Evolutionary conservation across 169 alveolate species (phyloP).

Genomic region (Sarcocystis neurona): DNA sequence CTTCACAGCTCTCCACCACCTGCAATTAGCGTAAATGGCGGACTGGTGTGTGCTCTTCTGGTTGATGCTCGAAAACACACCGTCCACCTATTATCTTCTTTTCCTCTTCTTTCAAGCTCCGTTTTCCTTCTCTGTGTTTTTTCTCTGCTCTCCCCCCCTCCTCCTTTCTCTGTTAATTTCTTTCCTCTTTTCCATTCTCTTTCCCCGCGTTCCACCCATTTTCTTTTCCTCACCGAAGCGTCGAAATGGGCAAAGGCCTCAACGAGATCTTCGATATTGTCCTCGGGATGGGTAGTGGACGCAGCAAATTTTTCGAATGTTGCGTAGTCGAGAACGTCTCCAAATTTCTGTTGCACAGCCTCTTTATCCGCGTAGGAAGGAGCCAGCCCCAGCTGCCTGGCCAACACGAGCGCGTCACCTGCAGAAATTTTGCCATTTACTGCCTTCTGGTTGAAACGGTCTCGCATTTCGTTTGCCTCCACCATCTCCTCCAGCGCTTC

Average conservation of each 20-base stretch:
- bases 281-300: conserved; percentile 72
- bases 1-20: no score
- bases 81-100: no score
- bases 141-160: no score
- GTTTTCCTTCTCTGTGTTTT: no score
- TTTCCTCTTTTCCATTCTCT: no score
- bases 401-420: conserved; percentile 46
- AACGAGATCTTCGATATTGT: conserved; percentile 70
- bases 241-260: conserved; percentile 73
- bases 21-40: no score
- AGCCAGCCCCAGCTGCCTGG: conserved; percentile 74
- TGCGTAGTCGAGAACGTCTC: conserved; percentile 68
- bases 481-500: conserved; percentile 75
- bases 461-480: conserved; percentile 67
- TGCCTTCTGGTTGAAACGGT: conserved; percentile 67
- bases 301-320: conserved; percentile 70
- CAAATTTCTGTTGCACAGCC: conserved; percentile 65
- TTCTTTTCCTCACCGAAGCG: no score
- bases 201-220: no score
- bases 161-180: no score
- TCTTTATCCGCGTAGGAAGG: conserved; percentile 74
- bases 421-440: conserved; percentile 61
- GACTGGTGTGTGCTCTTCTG: no score
- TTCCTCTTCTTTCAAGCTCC: no score
- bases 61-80: no score